phyloP scores from a whole-genome alignment of 768 basidiomycete genomes.

The Coprinellus micaceus region DNA sequence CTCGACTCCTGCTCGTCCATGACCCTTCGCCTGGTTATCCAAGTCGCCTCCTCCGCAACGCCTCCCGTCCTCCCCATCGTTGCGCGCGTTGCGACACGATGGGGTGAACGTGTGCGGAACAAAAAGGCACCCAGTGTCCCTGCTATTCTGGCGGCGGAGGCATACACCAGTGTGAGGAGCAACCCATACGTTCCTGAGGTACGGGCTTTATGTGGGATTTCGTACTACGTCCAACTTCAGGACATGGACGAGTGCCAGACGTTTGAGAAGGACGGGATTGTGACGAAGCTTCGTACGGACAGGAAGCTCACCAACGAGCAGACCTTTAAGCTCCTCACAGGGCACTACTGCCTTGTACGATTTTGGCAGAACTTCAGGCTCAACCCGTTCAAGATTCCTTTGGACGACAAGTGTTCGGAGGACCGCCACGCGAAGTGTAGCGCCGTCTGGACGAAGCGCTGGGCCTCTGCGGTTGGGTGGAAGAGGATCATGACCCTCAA shows the following conservation, averaged over 20 bases:
- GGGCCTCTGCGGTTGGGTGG: slow-evolving; percentile 31
- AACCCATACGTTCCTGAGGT: slow-evolving; percentile 28
- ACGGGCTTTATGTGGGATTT: too few relatives aligned
- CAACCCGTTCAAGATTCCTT: slow-evolving; percentile 24
- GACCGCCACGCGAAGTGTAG: slow-evolving; percentile 26
- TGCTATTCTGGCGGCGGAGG: slow-evolving; percentile 35
- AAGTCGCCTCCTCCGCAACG: slow-evolving; percentile 23
- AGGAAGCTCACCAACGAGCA: slow-evolving; percentile 35
- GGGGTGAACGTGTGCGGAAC: slow-evolving; percentile 27
- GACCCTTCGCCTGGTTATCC: slow-evolving; percentile 27
- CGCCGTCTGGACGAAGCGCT: slow-evolving; percentile 30
- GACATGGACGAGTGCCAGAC: slow-evolving; percentile 30
- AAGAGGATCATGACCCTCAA: slow-evolving; percentile 27
- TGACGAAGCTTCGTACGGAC: slow-evolving; percentile 31
- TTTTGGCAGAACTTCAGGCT: slow-evolving; percentile 34
- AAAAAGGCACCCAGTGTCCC: slow-evolving; percentile 33
- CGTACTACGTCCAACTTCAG: slow-evolving; percentile 37
- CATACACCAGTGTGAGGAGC: slow-evolving; percentile 19
- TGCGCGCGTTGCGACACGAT: slow-evolving; percentile 21
- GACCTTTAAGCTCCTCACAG: slow-evolving; percentile 31
- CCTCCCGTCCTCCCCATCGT: slow-evolving; percentile 18
- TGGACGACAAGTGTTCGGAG: slow-evolving; percentile 17
- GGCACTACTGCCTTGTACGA: slow-evolving; percentile 33
- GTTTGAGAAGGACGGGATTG: slow-evolving; percentile 19
- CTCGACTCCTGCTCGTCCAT: slow-evolving; percentile 33